Conservation (phyloP, 1,139 yeast genomes). For the Magnusiomyces tetraspermus region DNA sequence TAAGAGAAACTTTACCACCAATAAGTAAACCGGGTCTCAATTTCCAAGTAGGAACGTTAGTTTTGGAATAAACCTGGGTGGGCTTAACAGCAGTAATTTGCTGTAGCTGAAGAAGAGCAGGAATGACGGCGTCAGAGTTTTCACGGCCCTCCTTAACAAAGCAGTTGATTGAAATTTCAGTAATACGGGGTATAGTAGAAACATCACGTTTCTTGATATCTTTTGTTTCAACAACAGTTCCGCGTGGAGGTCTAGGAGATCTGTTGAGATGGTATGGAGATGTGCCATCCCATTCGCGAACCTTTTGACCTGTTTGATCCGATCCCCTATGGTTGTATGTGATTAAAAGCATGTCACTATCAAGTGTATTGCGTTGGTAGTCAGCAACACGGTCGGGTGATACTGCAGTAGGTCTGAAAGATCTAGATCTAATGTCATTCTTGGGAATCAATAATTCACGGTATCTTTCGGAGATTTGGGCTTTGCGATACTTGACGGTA, state of each 20-base stretch:
- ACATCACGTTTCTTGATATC: constrained; percentile 58
- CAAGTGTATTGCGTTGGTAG: constrained; percentile 63
- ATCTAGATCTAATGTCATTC: constrained; percentile 45
- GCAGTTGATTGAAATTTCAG: constrained; percentile 60
- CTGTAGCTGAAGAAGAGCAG: constrained; percentile 74
- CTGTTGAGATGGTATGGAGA: constrained; percentile 88
- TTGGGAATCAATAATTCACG: constrained; percentile 57
- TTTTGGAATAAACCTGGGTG: constrained; percentile 57
- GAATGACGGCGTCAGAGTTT: constrained; percentile 63
- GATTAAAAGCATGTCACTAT: constrained; percentile 68
- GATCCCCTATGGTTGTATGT: constrained; percentile 59
- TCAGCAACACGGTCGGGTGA: constrained; percentile 74
- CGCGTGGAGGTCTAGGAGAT: constrained; percentile 36
- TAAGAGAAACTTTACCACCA: constrained; percentile 78
- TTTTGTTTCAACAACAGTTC: constrained; percentile 53
- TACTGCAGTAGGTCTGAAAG: constrained; percentile 60
- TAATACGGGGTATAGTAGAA: constrained; percentile 62
- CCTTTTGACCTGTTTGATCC: constrained; percentile 52
- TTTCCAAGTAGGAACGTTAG: constrained; percentile 81
- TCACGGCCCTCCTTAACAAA: constrained; percentile 68
- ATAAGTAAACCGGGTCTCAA: constrained; percentile 80
- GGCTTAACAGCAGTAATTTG: constrained; percentile 92
- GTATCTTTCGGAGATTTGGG: constrained; percentile 48
- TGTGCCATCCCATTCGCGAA: constrained; percentile 77
- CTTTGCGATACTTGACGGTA: constrained; percentile 62